These are phyloP conservation scores for Sisymbrium irio DNA, from an alignment of 345 rosid genomes.

Conservation along the genomic window DNA sequence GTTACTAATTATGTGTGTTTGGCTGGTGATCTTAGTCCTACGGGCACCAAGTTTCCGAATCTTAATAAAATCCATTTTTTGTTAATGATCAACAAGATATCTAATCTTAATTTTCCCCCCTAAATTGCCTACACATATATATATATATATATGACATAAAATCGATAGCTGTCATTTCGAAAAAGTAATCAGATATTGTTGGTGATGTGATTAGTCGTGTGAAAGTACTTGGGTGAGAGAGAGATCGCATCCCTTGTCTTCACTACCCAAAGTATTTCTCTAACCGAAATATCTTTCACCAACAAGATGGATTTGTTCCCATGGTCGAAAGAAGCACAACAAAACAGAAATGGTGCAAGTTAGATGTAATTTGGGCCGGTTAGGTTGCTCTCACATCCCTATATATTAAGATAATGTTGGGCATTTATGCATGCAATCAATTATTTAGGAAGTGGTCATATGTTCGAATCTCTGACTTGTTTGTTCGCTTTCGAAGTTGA, in stretches of 20 bases:
- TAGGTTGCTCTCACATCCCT: not conserved
- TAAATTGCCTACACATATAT: not conserved
- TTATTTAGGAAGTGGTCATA: not conserved
- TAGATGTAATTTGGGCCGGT: not conserved
- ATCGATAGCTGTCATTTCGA: not conserved
- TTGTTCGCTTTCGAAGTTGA: no score
- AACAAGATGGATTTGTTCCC: not conserved
- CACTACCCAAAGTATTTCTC: not conserved
- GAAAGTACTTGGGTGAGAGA: not conserved
- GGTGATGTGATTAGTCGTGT: not conserved
- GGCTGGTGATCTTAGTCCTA: no score
- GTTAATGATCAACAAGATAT: not conserved
- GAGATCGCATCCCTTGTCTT: not conserved
- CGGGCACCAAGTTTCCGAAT: no score
- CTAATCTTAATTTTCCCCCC: no score
- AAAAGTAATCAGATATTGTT: not conserved
- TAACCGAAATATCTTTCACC: not conserved
- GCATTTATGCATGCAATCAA: not conserved
- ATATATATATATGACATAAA: not conserved
- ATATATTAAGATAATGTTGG: not conserved
- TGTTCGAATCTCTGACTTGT: not conserved
- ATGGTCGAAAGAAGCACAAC: not conserved
- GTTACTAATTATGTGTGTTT: no score
- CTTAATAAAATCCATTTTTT: no score
- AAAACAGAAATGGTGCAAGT: not conserved